Evolutionary conservation across 495 filamentous ascomycete genomes (phyloP).

Genomic region (Tuber calosporum): DNA sequence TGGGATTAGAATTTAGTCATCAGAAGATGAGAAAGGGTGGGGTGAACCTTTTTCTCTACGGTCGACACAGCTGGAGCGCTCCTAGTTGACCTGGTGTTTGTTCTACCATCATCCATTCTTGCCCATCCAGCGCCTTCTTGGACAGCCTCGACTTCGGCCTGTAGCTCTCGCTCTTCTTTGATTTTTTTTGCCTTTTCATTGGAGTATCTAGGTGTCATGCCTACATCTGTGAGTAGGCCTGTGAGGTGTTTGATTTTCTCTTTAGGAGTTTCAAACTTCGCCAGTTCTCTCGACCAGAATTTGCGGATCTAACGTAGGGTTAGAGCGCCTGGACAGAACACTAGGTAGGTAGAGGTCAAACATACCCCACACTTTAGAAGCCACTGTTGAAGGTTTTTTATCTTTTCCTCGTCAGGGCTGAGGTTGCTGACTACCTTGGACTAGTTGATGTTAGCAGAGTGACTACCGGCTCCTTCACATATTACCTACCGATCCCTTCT

Average conservation of each 20-base stretch:
- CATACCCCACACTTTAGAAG: conserved; percentile 72
- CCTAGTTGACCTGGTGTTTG: conserved; percentile 27
- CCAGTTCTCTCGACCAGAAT: conserved; percentile 77
- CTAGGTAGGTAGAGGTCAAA: neutral
- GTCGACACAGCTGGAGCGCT: conserved; percentile 3
- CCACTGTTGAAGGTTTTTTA: conserved; percentile 84
- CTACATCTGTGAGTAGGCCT: conserved; percentile 65
- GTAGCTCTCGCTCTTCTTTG: conserved; percentile 72
- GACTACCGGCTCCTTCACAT: neutral
- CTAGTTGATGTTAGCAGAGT: conserved; percentile 13
- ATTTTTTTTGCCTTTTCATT: conserved; percentile 75
- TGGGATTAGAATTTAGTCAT: neutral
- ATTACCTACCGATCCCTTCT: conserved; percentile 22
- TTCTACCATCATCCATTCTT: conserved; percentile 28
- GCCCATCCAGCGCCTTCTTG: conserved; percentile 80
- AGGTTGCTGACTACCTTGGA: conserved; percentile 46
- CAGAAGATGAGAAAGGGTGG: neutral
- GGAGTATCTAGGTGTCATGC: conserved; percentile 83
- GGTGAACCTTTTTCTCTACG: conserved; percentile 10
- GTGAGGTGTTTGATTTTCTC: conserved; percentile 80
- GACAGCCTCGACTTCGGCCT: conserved; percentile 72
- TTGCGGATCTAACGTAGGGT: conserved; percentile 58
- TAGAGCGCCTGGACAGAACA: neutral
- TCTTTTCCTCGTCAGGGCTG: conserved; percentile 65
- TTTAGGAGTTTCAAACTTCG: conserved; percentile 62